Evolutionary conservation across 2,329 filamentous ascomycete species (phyloP).

Genomic region (Xylaria sp.): DNA sequence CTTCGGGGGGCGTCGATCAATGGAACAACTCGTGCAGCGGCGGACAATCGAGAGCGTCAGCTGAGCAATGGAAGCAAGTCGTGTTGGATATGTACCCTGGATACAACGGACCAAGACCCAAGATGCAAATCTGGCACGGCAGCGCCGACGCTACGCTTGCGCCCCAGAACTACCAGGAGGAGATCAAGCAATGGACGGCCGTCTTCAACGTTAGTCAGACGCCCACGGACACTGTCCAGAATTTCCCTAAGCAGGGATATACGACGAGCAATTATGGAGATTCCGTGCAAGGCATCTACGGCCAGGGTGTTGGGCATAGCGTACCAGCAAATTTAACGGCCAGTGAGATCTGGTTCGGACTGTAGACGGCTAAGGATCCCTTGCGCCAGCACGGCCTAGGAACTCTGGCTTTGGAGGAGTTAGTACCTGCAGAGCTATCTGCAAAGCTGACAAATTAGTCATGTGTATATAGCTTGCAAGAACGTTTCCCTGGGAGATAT

Average conservation of each 20-base stretch:
- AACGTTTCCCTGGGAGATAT: not conserved
- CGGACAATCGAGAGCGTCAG: constrained; percentile 55
- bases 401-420: not conserved
- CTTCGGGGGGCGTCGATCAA: constrained; percentile 54
- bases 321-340: constrained; percentile 49
- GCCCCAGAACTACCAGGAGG: constrained; percentile 66
- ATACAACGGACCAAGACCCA: constrained; percentile 61
- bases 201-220: constrained; percentile 56
- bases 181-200: constrained; percentile 65
- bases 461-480: constrained; percentile 11
- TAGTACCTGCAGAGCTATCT: not conserved
- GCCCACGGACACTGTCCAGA: constrained; percentile 47
- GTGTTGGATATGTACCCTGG: constrained; percentile 60
- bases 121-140: constrained; percentile 69
- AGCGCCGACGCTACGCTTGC: constrained; percentile 60
- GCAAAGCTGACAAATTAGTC: not conserved
- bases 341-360: constrained; percentile 50
- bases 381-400: not conserved
- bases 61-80: constrained; percentile 59
- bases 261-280: constrained; percentile 54
- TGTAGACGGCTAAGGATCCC: constrained; percentile 27
- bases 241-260: constrained; percentile 53
- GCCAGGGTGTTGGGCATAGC: constrained; percentile 49
- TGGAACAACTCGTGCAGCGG: constrained; percentile 64
- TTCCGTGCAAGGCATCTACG: constrained; percentile 51